A percentile compares a stretch with the other conserved stretches of the same genome.
phyloP scores from a whole-genome alignment of 306 rosid species.

The Acacia confusa region DNA sequence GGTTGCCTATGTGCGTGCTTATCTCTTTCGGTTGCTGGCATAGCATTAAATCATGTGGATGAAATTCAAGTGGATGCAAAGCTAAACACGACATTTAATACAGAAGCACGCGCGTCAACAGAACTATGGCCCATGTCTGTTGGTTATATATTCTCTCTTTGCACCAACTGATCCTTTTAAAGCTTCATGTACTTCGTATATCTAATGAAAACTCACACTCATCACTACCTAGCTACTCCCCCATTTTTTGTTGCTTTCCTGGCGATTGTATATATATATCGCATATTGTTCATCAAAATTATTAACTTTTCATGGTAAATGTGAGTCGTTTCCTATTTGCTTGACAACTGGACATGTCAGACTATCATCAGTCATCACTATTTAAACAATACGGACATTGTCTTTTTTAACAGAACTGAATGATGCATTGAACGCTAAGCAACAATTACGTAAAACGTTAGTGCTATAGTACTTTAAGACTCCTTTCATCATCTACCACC shows the following conservation, averaged over 20 bases:
- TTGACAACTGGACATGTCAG: neutral
- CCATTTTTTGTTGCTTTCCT: neutral
- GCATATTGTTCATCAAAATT: neutral
- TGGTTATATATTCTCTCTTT: constrained; percentile 22
- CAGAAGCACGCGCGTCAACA: constrained; percentile 29
- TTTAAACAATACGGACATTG: neutral
- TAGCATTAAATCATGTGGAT: constrained; percentile 38
- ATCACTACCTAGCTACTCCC: neutral
- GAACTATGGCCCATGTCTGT: constrained; percentile 29
- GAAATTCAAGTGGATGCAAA: constrained; percentile 34
- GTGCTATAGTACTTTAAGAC: neutral
- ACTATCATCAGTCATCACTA: neutral
- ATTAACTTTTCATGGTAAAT: neutral
- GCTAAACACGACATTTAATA: constrained; percentile 27
- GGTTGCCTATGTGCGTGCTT: constrained; percentile 21
- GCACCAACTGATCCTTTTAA: neutral
- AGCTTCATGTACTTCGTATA: neutral
- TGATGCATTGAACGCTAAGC: neutral
- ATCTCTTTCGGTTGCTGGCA: constrained; percentile 7
- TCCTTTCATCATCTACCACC: neutral
- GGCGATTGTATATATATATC: neutral
- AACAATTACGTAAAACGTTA: too few relatives aligned
- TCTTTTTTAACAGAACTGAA: neutral
- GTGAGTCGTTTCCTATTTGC: neutral
- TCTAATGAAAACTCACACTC: neutral